Percentiles rank a stretch among this genome's conserved stretches.
phyloP scores from a whole-genome alignment of 306 rosid genomes.

The Lupinus albus region DNA sequence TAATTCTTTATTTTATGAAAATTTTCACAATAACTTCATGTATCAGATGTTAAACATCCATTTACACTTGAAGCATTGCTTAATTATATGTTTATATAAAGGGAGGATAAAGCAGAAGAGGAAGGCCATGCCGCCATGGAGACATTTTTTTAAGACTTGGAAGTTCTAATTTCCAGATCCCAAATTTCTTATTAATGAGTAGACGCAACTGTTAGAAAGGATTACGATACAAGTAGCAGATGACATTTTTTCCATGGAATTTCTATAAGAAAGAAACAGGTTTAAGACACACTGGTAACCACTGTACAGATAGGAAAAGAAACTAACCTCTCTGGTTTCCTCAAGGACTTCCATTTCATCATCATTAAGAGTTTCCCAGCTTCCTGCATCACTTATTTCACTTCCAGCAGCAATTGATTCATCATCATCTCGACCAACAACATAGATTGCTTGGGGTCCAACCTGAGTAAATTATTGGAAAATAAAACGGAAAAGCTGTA shows the following conservation, averaged over 20 bases:
- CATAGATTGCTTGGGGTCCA: slow-evolving; percentile 99
- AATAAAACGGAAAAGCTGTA: slow-evolving; percentile 36
- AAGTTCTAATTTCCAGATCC: slow-evolving; percentile 13
- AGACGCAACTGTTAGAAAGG: slow-evolving; percentile 14
- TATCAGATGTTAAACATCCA: slow-evolving; percentile 22
- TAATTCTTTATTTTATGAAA: slow-evolving; percentile 9
- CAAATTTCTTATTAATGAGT: background rate
- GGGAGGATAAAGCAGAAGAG: background rate
- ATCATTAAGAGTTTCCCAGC: slow-evolving; percentile 97
- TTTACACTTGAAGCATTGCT: background rate
- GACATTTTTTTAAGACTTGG: slow-evolving; percentile 16
- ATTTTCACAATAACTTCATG: slow-evolving; percentile 21
- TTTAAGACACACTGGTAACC: slow-evolving; percentile 31
- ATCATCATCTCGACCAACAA: slow-evolving; percentile 95
- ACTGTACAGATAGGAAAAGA: slow-evolving; percentile 38
- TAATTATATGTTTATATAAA: background rate
- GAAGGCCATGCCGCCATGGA: background rate
- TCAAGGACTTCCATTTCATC: slow-evolving; percentile 68
- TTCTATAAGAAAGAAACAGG: slow-evolving; percentile 30
- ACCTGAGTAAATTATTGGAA: slow-evolving; percentile 59
- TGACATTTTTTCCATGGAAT: slow-evolving; percentile 34
- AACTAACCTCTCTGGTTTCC: slow-evolving; percentile 69
- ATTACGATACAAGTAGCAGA: slow-evolving; percentile 11
- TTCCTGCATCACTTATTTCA: slow-evolving; percentile 90
- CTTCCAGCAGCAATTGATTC: slow-evolving; percentile 90